Conservation (phyloP, 345 rosid genomes). For the Eucalyptus sp. region DNA sequence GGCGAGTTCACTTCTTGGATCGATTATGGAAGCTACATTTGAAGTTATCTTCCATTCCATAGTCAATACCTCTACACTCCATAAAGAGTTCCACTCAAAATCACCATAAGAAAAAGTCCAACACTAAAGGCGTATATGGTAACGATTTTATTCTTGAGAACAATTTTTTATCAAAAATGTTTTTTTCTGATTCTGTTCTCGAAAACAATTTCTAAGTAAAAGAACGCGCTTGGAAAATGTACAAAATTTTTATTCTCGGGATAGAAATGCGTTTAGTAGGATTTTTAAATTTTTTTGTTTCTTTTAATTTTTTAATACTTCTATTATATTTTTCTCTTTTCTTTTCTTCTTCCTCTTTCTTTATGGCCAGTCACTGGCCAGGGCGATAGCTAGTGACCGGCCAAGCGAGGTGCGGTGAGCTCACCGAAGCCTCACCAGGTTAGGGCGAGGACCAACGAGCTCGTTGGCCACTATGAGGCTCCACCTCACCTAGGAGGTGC, state of each 20-base stretch:
- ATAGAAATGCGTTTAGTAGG: rapidly evolving
- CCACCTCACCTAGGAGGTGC: too few relatives aligned
- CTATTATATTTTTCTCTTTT: too few relatives aligned
- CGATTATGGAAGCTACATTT: not conserved
- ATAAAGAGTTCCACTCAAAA: not conserved
- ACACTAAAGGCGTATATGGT: rapidly evolving
- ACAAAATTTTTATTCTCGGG: rapidly evolving
- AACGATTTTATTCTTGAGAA: rapidly evolving
- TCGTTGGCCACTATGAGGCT: rapidly evolving
- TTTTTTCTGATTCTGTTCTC: rapidly evolving
- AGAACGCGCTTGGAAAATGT: rapidly evolving
- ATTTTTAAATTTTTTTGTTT: too few relatives aligned
- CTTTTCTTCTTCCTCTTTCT: too few relatives aligned
- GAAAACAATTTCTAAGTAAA: rapidly evolving
- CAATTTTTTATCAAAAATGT: rapidly evolving
- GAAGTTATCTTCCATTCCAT: not conserved
- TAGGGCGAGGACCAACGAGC: rapidly evolving
- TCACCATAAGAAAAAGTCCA: not conserved
- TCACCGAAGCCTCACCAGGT: rapidly evolving
- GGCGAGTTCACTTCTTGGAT: not conserved
- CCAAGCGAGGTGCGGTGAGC: rapidly evolving
- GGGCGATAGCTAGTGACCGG: rapidly evolving
- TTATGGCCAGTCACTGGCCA: rapidly evolving
- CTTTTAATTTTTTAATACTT: too few relatives aligned
- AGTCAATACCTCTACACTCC: not conserved